Conservation (phyloP, 2,329 filamentous ascomycete species). For the Zopfia rhizophila region DNA sequence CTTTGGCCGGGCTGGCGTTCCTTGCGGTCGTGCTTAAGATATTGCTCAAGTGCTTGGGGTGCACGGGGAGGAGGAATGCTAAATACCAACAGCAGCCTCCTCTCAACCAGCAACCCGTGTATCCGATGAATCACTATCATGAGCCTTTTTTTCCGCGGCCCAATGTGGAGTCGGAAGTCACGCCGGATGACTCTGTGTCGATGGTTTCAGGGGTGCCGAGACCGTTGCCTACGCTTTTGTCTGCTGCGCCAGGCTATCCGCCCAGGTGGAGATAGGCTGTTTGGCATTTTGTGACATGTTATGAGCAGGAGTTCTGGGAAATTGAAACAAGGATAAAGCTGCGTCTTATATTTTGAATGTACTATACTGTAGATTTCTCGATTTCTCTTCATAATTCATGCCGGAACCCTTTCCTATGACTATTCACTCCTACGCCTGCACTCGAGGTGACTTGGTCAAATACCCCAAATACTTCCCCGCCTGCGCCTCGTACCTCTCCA, state of each 20-base stretch:
- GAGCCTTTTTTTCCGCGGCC: constrained; percentile 12
- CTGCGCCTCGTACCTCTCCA: constrained; percentile 12
- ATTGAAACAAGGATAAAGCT: too few relatives aligned
- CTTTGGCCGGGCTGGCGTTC: constrained; percentile 16
- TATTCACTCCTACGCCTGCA: too few relatives aligned
- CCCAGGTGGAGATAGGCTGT: too few relatives aligned
- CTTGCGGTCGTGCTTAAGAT: constrained; percentile 12
- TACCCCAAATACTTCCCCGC: constrained; percentile 8
- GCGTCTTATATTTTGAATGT: too few relatives aligned
- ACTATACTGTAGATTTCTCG: too few relatives aligned
- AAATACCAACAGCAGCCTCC: constrained; percentile 8
- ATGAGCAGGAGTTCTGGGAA: too few relatives aligned
- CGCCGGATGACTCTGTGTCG: constrained; percentile 20
- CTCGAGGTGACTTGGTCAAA: too few relatives aligned
- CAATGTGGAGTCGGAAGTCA: constrained; percentile 10
- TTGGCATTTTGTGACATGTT: too few relatives aligned
- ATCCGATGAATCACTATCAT: neutral
- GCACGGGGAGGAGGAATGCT: neutral
- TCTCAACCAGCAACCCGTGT: constrained; percentile 9
- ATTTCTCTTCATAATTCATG: too few relatives aligned
- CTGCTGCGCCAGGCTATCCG: too few relatives aligned
- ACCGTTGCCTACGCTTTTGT: too few relatives aligned
- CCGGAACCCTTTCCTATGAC: too few relatives aligned
- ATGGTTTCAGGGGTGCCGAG: constrained; percentile 13
- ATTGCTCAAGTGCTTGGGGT: neutral